phyloP scores from a whole-genome alignment of 495 filamentous ascomycete species.

The Neurospora cerealis region DNA sequence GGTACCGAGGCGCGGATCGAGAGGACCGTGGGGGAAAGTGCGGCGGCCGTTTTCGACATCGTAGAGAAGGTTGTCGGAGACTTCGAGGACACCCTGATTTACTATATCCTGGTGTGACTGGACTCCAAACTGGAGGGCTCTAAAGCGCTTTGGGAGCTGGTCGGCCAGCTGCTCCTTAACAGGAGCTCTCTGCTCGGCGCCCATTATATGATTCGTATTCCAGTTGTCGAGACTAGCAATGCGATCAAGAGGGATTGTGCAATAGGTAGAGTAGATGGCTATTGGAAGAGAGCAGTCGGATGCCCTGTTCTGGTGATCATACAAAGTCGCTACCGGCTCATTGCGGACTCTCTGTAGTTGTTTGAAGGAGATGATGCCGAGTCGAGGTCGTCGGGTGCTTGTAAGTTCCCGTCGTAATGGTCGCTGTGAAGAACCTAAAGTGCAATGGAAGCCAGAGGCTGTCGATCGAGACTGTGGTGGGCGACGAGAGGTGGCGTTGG shows the following conservation, averaged over 20 bases:
- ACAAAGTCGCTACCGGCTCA: constrained; percentile 6
- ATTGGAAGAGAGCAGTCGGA: background rate
- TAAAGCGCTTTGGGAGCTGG: constrained; percentile 79
- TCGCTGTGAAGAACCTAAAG: background rate
- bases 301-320: constrained; percentile 8
- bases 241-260: background rate
- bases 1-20: constrained; percentile 83
- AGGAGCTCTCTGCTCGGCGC: constrained; percentile 13
- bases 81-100: constrained; percentile 84
- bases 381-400: background rate
- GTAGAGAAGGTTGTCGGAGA: constrained; percentile 83
- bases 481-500: background rate
- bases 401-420: background rate
- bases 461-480: background rate
- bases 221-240: background rate
- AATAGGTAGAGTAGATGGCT: background rate
- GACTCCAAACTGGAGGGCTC: constrained; percentile 87
- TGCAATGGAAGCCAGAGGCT: background rate
- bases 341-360: background rate
- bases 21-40: constrained; percentile 67
- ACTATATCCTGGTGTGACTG: constrained; percentile 89
- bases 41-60: constrained; percentile 65
- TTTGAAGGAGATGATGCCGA: background rate
- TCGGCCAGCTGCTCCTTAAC: constrained; percentile 87
- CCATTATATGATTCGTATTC: constrained; percentile 3